Evolutionary conservation across 1,139 yeast genomes (phyloP).

Genomic region (Spencermartinsiella ligniputridi): DNA sequence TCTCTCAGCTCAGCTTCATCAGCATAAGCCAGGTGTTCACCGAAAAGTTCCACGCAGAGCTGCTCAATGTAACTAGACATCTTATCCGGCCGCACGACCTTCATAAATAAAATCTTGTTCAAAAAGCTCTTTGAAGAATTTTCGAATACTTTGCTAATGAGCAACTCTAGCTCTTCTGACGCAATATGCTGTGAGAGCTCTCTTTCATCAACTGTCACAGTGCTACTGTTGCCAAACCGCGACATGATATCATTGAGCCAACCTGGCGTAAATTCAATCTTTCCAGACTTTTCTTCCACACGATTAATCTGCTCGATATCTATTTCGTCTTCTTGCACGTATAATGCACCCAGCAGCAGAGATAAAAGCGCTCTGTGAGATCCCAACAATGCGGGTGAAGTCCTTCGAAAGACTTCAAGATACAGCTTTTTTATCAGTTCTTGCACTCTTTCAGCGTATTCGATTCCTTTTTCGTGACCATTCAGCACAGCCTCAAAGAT

Average conservation of each 20-base stretch:
- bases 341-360: neutral
- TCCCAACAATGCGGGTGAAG: slow-evolving; percentile 46
- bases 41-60: slow-evolving; percentile 14
- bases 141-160: neutral
- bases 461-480: neutral
- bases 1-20: slow-evolving; percentile 14
- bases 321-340: neutral
- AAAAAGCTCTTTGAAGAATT: slow-evolving; percentile 14
- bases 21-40: slow-evolving; percentile 6
- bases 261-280: neutral
- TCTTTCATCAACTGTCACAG: neutral
- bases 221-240: neutral
- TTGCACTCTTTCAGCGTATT: slow-evolving; percentile 22
- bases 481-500: slow-evolving; percentile 42
- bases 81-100: slow-evolving; percentile 22
- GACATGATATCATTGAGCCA: neutral
- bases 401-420: slow-evolving; percentile 42
- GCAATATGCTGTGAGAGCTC: neutral
- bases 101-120: slow-evolving; percentile 19
- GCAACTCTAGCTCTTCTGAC: neutral
- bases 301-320: neutral
- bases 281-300: neutral
- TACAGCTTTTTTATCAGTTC: slow-evolving; percentile 40
- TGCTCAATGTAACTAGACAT: slow-evolving; percentile 18
- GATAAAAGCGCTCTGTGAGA: neutral